Base-by-base conservation (phyloP, 2,329 filamentous ascomycete species). In the Apiospora aurea region DNA sequence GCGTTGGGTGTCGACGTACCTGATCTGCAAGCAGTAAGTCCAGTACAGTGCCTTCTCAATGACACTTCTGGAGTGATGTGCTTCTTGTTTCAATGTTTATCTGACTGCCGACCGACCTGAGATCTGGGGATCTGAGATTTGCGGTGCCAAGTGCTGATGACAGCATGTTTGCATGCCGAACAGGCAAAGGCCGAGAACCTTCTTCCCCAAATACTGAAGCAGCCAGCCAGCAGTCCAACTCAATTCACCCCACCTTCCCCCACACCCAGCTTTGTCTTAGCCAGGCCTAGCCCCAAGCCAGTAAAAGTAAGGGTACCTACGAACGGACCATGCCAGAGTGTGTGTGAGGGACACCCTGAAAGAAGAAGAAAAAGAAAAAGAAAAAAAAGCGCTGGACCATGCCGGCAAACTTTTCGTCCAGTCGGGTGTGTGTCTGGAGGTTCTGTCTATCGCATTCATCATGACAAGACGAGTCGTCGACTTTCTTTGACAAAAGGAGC, bases 331-430 rank as follows among this genome's bases (percentile, higher is more conserved):
- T 26, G 14, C 26, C 26, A 61, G 57, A 34, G 57, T n/a, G n/a
- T n/a, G 51, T 10, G 18, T n/a, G 29, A 38, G 34, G 34, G 34
- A 38, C 34, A 38, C 34, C 34, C 34, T 38, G 34, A 38, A 38
- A 38, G 34, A 38, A 38, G 6, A 34, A 34, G 34, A 34, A 34
- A 38, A 5, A 34, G 2, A n/a, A n/a, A n/a, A 34, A 34, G 8
- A n/a, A 13, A n/a, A 64, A 64, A 51, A 14, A 24, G 34, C 34
- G 34, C 34, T 38, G 34, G 49, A 26, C 10, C n/a, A 51, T 51
- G 57, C 38, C 57, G 29, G 34, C 57, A 64, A 61, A 61, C 53
- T 61, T 61, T 61, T 61, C 53, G 53, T 61, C 53, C 46, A 49
- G n/a, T 49, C 3, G n/a, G n/a, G 26, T n/a, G 29, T 61, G 26